Conservation (phyloP, 2,329 filamentous ascomycete genomes). For the Colletotrichum orbiculare region DNA sequence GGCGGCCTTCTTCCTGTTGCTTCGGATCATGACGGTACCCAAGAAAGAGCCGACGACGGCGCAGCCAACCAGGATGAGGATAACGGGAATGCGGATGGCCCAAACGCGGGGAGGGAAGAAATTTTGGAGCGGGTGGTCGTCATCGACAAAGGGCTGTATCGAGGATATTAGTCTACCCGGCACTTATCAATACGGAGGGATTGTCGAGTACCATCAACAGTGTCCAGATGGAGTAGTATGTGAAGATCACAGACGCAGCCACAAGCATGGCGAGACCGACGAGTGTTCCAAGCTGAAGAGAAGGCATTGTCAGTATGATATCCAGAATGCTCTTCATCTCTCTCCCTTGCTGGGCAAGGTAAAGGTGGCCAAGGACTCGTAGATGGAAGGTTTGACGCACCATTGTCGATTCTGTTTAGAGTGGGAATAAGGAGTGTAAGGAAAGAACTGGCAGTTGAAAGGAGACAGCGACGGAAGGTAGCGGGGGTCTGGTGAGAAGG, state of each 20-base stretch:
- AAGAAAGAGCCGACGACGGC: constrained; percentile 97
- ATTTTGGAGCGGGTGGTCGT: constrained; percentile 90
- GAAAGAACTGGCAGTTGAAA: constrained; percentile 5
- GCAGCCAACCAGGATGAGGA: constrained; percentile 89
- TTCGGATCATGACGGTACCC: constrained; percentile 97
- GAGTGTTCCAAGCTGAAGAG: constrained; percentile 85
- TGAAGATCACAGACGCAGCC: constrained; percentile 72
- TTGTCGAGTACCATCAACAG: constrained; percentile 83
- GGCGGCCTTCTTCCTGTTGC: constrained; percentile 96
- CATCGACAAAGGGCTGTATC: constrained; percentile 92
- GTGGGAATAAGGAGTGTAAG: constrained; percentile 28
- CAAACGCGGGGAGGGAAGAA: constrained; percentile 97
- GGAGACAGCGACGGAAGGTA: not conserved
- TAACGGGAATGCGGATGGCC: constrained; percentile 98
- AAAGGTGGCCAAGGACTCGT: not conserved
- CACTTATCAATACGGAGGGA: constrained; percentile 16
- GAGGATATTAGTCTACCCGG: constrained; percentile 31
- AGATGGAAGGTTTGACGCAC: constrained; percentile 38
- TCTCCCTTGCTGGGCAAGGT: constrained; percentile 27
- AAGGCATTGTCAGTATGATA: constrained; percentile 22
- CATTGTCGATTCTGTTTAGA: constrained; percentile 42
- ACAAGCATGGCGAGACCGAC: constrained; percentile 75
- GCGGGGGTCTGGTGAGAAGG: not conserved
- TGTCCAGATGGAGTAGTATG: constrained; percentile 98
- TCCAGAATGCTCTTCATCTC: not conserved